Percentiles rank a stretch among this genome's conserved stretches.
phyloP scores from a whole-genome alignment of 2,329 filamentous ascomycete species.

The Colletotrichum sp. region DNA sequence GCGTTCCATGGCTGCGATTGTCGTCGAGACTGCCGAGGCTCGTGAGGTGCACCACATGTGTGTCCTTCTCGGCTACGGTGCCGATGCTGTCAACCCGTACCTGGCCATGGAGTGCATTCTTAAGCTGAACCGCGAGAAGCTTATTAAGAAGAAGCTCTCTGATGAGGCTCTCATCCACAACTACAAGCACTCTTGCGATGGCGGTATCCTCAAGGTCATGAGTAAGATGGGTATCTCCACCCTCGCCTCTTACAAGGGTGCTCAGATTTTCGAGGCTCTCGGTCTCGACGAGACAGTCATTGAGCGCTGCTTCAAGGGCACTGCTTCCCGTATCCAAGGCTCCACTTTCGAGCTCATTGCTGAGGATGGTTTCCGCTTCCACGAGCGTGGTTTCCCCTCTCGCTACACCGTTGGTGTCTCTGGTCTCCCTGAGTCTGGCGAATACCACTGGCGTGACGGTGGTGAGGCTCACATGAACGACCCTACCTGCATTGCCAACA shows the following conservation, averaged over 20 bases:
- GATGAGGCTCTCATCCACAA: conserved; percentile 88
- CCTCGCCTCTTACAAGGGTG: conserved; percentile 94
- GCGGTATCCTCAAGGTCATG: conserved; percentile 98
- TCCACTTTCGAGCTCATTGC: conserved; percentile 93
- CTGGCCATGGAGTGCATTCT: conserved; percentile 95
- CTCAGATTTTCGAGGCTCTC: conserved; percentile 96
- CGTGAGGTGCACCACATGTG: conserved; percentile 99
- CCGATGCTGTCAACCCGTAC: conserved; percentile 93
- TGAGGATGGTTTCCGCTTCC: conserved; percentile 91
- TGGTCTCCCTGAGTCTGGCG: conserved; percentile 88
- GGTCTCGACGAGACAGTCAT: conserved; percentile 92
- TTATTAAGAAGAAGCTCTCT: conserved; percentile 88
- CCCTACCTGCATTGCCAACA: conserved; percentile 91
- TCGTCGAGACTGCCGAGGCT: conserved; percentile 92
- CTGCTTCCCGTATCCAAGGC: conserved; percentile 91
- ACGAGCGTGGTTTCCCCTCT: conserved; percentile 90
- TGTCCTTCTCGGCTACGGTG: conserved; percentile 94
- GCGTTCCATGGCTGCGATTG: conserved; percentile 84
- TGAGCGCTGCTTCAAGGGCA: conserved; percentile 93
- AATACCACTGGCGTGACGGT: conserved; percentile 98
- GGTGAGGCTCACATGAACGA: conserved; percentile 96
- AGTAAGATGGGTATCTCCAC: conserved; percentile 99
- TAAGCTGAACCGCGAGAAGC: conserved; percentile 91
- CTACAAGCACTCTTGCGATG: conserved; percentile 96
- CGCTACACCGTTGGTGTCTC: conserved; percentile 77